Base-by-base conservation (phyloP, 495 filamentous ascomycete species). In the Annulohypoxylon stygium region DNA sequence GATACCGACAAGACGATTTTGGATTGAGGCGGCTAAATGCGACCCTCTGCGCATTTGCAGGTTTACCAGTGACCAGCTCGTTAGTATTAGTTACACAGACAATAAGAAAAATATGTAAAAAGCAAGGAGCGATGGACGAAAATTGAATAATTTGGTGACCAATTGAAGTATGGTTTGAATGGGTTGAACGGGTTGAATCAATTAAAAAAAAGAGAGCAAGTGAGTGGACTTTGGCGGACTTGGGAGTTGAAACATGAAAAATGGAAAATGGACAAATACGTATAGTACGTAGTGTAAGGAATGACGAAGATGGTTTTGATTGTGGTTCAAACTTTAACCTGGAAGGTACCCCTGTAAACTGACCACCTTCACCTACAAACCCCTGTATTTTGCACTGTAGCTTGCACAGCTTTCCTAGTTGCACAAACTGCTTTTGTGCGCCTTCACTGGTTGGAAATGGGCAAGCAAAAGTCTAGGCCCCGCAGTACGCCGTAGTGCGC, bases 1-100 rank as follows among this genome's bases (percentile, higher is more conserved):
- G 51, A 62, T 45, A 66, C 55, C 30, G 43, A 66, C 54, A 36
- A 63, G 33, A 65, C 39, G 54, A 25, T 43, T 69, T 60, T n/a
- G 51, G 62, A 67, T 59, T 57, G 66, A 74, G 43, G 71, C 67
- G 71, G 71, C 71, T 74, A 74, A 74, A 74, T 74, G 71, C 66
- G 71, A 74, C 71, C 62, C 55, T 70, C 62, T 58, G 71, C 62
- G 66, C 71, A 67, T 61, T 12, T 50, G 12, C 57, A 36, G 37
- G 34, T 41, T 41, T 37, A 57, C 55, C 10, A 37, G 9, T 59
- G 11, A 25, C 43, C 54, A 60, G 33, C 30, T 58, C 25, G 18
- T 8, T 58, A 41, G 37, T 14, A 14, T 16, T 39, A 62, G n/a
- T 16, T 43, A 57, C 48, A 63, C 23, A 41, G 58, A 36, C 48